Evolutionary conservation across 2,329 filamentous ascomycete species (phyloP).

Genomic region (Aureobasidium lini): DNA sequence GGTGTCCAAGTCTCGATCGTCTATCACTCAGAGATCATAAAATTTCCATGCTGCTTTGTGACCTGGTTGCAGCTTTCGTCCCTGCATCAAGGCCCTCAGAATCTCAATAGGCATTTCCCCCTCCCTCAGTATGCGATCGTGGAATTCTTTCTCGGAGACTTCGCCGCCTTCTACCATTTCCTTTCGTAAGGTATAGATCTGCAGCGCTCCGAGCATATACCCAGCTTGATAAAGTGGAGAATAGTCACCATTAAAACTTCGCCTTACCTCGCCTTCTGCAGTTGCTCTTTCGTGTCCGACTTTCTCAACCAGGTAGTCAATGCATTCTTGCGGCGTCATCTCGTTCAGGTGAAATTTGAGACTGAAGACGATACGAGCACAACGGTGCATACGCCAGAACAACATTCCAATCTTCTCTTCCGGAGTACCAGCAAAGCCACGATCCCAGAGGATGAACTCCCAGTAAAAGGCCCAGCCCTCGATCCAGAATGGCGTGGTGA

Average conservation of each 20-base stretch:
- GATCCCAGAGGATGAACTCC: conserved; percentile 52
- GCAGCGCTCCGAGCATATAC: conserved; percentile 54
- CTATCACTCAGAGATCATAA: conserved; percentile 24
- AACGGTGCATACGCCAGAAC: conserved; percentile 58
- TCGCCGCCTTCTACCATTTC: conserved; percentile 38
- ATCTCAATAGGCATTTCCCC: conserved; percentile 51
- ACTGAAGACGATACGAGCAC: conserved; percentile 52
- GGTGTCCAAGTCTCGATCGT: not conserved
- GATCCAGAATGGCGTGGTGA: conserved; percentile 51
- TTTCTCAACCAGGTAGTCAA: conserved; percentile 49
- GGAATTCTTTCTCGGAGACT: conserved; percentile 47
- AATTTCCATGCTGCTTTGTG: conserved; percentile 47
- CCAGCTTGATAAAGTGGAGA: conserved; percentile 52
- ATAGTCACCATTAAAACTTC: conserved; percentile 51
- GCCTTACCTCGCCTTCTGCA: conserved; percentile 53
- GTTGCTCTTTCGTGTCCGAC: conserved; percentile 54
- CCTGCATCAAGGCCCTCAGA: conserved; percentile 42
- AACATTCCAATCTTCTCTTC: conserved; percentile 51
- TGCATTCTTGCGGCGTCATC: conserved; percentile 47
- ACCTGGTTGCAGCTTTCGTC: conserved; percentile 35
- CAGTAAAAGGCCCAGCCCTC: conserved; percentile 58
- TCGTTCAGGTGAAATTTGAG: conserved; percentile 51
- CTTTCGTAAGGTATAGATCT: conserved; percentile 44
- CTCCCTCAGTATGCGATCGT: conserved; percentile 45
- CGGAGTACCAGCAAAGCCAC: conserved; percentile 43